Evolutionary conservation across 2,329 filamentous ascomycete species (phyloP), one percentile per base, ranked within the genome.

Genomic region (Botrytis byssoidea): DNA sequence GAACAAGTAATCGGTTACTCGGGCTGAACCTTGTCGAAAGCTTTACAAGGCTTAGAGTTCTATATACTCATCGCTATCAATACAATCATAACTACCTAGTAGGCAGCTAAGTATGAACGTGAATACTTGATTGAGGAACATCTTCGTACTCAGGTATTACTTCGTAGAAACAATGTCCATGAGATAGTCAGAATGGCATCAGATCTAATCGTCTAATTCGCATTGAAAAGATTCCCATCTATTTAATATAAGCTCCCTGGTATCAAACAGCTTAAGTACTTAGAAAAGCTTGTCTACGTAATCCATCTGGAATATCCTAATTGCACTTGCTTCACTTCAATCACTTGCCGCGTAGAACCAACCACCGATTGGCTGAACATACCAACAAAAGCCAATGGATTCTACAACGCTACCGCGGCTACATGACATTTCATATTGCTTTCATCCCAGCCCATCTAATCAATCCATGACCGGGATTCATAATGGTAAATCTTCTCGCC

Each of bases 261-360:
- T 20, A 29, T 46, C 63, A 66, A 66, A 63, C 51, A 66, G 42
- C 63, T 29, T 2, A 14, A 57, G 12, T 12, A 46, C n/a, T 46
- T 40, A 4, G 32, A 69, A 55, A 69, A 69, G 51, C 32, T 42
- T 40, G 48, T 40, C 37, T 57, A 69, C n/a, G 46, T 40, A 69
- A 59, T 32, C 66, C n/a, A 32, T 42, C 25, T 32, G 14, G 46
- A 32, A 66, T 46, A 66, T 46, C 42, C 29, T 35, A 32, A 40
- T 59, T 59, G 51, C 35, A 57, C 48, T 69, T 69, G 32, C 29
- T 69, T 14, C 48, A 61, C 59, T 61, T 37, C 12, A 22, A 51
- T 51, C 64, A 51, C 29, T 37, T 67, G 44, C 64, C 64, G 64
- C 44, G 64, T 67, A n/a, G 7, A 37, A 48, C 22, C 1, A 37